Evolutionary conservation across 2,329 filamentous ascomycete genomes (phyloP).

Genomic region (Lizonia empirigonia): DNA sequence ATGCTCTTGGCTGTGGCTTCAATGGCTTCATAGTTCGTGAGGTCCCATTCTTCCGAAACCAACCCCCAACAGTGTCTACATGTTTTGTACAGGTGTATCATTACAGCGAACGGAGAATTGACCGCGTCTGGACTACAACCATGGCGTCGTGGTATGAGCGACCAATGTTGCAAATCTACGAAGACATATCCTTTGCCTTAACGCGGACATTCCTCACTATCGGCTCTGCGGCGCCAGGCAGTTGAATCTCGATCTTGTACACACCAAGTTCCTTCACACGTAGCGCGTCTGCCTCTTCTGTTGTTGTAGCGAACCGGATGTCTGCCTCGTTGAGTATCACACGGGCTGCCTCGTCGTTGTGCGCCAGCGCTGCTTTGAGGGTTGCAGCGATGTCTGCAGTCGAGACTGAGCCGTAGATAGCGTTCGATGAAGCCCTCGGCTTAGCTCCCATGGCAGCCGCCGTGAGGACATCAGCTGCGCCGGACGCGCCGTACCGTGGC

Average conservation of each 20-base stretch:
- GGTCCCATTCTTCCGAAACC: slow-evolving; percentile 35
- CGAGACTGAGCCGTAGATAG: slow-evolving; percentile 62
- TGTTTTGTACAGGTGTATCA: slow-evolving; percentile 35
- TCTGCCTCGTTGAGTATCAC: slow-evolving; percentile 58
- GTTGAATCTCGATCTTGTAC: slow-evolving; percentile 58
- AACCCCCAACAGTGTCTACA: slow-evolving; percentile 21
- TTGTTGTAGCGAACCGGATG: slow-evolving; percentile 54
- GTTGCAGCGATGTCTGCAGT: slow-evolving; percentile 57
- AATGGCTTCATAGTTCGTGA: slow-evolving; percentile 22
- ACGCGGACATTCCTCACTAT: slow-evolving; percentile 42
- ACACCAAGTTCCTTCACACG: slow-evolving; percentile 60
- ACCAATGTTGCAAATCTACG: slow-evolving; percentile 14
- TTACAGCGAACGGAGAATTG: slow-evolving; percentile 30
- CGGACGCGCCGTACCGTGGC: slow-evolving; percentile 43
- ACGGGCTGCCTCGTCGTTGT: slow-evolving; percentile 58
- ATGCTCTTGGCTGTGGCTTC: slow-evolving; percentile 25
- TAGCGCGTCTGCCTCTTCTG: slow-evolving; percentile 47
- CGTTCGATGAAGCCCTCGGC: slow-evolving; percentile 33
- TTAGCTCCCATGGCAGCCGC: slow-evolving; percentile 40
- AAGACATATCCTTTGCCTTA: slow-evolving; percentile 36
- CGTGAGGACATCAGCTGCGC: slow-evolving; percentile 45
- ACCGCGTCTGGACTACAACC: slow-evolving; percentile 17
- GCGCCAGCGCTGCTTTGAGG: slow-evolving; percentile 56
- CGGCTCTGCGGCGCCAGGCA: slow-evolving; percentile 54
- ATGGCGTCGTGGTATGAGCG: background rate